These are phyloP conservation scores for Suillus americanus DNA, from an alignment of 768 basidiomycete species.

Conservation along the genomic window DNA sequence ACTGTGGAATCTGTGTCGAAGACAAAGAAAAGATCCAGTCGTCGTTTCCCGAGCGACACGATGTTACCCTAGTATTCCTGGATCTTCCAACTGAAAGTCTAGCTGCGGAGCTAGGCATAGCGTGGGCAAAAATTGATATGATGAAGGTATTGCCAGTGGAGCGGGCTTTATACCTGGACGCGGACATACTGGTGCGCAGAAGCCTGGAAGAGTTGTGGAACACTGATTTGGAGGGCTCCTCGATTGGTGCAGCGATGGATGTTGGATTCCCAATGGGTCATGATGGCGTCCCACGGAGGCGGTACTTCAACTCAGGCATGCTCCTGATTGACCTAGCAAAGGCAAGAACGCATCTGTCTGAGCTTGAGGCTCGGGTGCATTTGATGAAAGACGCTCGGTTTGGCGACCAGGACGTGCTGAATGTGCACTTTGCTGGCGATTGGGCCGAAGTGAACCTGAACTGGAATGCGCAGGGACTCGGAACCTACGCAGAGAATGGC, in stretches of 20 bases:
- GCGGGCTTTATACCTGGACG: slow-evolving; percentile 52
- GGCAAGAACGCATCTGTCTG: slow-evolving; percentile 27
- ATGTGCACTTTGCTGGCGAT: slow-evolving; percentile 41
- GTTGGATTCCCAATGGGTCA: slow-evolving; percentile 53
- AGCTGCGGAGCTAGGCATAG: slow-evolving; percentile 26
- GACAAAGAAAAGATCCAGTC: slow-evolving; percentile 34
- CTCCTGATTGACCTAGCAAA: slow-evolving; percentile 48
- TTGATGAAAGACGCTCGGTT: slow-evolving; percentile 32
- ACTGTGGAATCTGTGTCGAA: slow-evolving; percentile 41
- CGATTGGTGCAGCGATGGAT: slow-evolving; percentile 46
- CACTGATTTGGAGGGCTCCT: slow-evolving; percentile 40
- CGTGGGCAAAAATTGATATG: slow-evolving; percentile 55
- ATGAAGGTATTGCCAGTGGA: slow-evolving; percentile 46
- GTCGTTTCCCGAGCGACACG: slow-evolving; percentile 25
- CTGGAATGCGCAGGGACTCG: slow-evolving; percentile 61
- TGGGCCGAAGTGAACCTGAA: slow-evolving; percentile 42
- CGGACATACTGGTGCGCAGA: slow-evolving; percentile 46
- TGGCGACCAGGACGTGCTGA: slow-evolving; percentile 53
- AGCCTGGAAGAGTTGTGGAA: slow-evolving; percentile 45
- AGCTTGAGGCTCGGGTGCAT: slow-evolving; percentile 26
- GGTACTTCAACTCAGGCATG: slow-evolving; percentile 60
- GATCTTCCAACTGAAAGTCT: slow-evolving; percentile 32
- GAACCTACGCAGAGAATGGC: slow-evolving; percentile 45
- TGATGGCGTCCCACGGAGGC: slow-evolving; percentile 24
- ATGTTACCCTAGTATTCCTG: slow-evolving; percentile 46